Base-by-base conservation (phyloP, 1,284 basidiomycete genomes). In the Moniliella sp. region DNA sequence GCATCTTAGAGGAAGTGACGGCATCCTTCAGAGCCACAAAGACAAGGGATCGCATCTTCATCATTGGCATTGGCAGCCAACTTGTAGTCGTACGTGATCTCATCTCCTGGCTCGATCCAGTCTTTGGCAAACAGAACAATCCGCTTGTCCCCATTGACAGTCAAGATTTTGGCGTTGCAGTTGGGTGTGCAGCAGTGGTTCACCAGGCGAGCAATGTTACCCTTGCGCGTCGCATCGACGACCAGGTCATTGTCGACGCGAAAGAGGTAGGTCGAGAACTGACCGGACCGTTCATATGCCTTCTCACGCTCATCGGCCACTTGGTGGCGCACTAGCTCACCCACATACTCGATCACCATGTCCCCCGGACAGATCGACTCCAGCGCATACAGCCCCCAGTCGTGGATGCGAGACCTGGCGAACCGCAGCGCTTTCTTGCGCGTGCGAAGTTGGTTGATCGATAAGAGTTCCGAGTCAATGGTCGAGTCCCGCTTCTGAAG, bases 321-420 rank as follows among this genome's bases (percentile, higher is more conserved):
- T 48, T 82, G 78, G 34, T 84, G 82, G 15, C 91, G 71, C 42
- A 91, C 79, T 39, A 94, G 71, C 67, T 99, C 91, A 18, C 91
- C 91, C 7, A 99, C 91, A 53, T 99, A 99, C 65, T 99, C 91
- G 64, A 97, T 94, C 27, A 99, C 88, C 83, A 99, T 94, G 63
- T 99, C 91, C 4, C 84, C 83, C 13, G 73, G 67, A 11, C 78
- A 74, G 49, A 99, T 93, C 52, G 74, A 73, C 38, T 61, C 58
- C 57, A 58, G 57, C 5, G 58, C 58, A 36, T 60, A 61, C 50
- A 94, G 61, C 3, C 91, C 88, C 78, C 88, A 97, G 48, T 91
- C 86, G 61, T 97, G 88, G 46, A 99, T 99, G 2, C 86, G 83
- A 16, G 81, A 86, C 33, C 84, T 72, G 5, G 84, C 78, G 55